Evolutionary conservation across 2,329 filamentous ascomycete species (phyloP).

Genomic region (Neocatenulostroma microsporum): DNA sequence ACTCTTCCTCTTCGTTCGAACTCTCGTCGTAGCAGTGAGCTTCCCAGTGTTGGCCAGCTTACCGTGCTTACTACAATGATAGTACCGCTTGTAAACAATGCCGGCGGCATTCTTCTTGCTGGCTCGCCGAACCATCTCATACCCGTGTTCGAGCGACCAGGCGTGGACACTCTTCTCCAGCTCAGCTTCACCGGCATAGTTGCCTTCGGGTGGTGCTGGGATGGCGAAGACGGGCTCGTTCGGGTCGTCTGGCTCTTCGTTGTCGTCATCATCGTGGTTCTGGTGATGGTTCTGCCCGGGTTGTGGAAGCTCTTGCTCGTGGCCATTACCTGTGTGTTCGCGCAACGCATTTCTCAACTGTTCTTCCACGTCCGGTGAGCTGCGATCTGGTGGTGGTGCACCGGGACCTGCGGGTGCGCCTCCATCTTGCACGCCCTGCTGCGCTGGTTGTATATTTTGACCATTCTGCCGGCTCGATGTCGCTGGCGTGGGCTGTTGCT

Average conservation of each 20-base stretch:
- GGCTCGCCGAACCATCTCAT: slow-evolving; percentile 27
- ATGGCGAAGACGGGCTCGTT: slow-evolving; percentile 24
- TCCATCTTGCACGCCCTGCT: too few species aligned
- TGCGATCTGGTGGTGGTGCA: slow-evolving; percentile 19
- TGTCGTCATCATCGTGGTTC: too few species aligned
- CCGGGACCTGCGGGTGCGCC: slow-evolving; percentile 17
- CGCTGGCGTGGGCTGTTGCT: slow-evolving; percentile 5
- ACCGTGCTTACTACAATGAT: slow-evolving; percentile 28
- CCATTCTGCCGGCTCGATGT: background rate
- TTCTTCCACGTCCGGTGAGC: slow-evolving; percentile 19
- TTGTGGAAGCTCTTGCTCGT: too few species aligned
- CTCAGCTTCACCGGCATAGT: slow-evolving; percentile 21
- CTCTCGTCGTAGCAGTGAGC: slow-evolving; percentile 18
- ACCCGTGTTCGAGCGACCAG: slow-evolving; percentile 28
- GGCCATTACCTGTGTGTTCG: slow-evolving; percentile 9
- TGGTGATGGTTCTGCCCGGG: too few species aligned
- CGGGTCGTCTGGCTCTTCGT: slow-evolving; percentile 16
- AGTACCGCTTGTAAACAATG: slow-evolving; percentile 29
- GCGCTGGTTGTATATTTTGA: background rate
- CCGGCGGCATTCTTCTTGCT: slow-evolving; percentile 28
- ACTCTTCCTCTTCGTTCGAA: slow-evolving; percentile 23
- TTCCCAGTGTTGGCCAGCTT: slow-evolving; percentile 20
- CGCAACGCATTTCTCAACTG: slow-evolving; percentile 20
- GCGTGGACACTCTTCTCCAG: slow-evolving; percentile 26
- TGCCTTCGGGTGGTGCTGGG: slow-evolving; percentile 26